Conservation (phyloP, 805 yeast genomes). For the Teunomyces pallodes region DNA sequence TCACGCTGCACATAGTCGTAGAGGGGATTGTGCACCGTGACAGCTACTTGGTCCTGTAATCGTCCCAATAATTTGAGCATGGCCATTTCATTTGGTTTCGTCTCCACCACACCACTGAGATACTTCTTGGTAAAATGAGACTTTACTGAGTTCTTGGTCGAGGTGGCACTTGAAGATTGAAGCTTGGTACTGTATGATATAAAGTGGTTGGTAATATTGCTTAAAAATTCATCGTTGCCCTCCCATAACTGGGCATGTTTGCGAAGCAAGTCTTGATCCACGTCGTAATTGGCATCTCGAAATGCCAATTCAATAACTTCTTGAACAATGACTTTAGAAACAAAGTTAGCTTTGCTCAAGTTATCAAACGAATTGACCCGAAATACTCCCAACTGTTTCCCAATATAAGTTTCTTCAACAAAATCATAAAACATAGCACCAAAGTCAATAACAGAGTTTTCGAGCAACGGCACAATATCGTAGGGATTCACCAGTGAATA, state of each 20-base stretch:
- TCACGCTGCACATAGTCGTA: slow-evolving; percentile 50
- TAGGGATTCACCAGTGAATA: slow-evolving; percentile 32
- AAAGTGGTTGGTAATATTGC: slow-evolving; percentile 39
- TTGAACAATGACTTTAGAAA: slow-evolving; percentile 47
- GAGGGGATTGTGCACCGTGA: slow-evolving; percentile 49
- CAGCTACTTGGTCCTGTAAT: slow-evolving; percentile 42
- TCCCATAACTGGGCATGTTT: slow-evolving; percentile 48
- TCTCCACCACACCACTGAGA: slow-evolving; percentile 40
- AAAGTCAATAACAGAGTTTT: slow-evolving; percentile 37
- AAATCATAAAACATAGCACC: slow-evolving; percentile 47
- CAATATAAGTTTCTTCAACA: slow-evolving; percentile 31
- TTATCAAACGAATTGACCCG: slow-evolving; percentile 51
- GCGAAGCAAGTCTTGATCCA: slow-evolving; percentile 31
- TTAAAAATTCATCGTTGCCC: slow-evolving; percentile 41
- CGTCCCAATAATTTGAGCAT: slow-evolving; percentile 50
- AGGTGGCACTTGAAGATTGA: slow-evolving; percentile 43
- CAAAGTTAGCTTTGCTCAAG: slow-evolving; percentile 46
- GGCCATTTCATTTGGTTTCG: slow-evolving; percentile 39
- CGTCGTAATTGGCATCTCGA: slow-evolving; percentile 37
- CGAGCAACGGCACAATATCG: slow-evolving; percentile 28
- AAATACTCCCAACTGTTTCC: slow-evolving; percentile 52
- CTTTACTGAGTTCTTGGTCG: slow-evolving; percentile 31
- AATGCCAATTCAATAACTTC: slow-evolving; percentile 48
- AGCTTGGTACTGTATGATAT: slow-evolving; percentile 37
- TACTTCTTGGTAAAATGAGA: slow-evolving; percentile 37